Evolutionary conservation across 106 monocot species (phyloP).

Genomic region (Cymbidium sinense): DNA sequence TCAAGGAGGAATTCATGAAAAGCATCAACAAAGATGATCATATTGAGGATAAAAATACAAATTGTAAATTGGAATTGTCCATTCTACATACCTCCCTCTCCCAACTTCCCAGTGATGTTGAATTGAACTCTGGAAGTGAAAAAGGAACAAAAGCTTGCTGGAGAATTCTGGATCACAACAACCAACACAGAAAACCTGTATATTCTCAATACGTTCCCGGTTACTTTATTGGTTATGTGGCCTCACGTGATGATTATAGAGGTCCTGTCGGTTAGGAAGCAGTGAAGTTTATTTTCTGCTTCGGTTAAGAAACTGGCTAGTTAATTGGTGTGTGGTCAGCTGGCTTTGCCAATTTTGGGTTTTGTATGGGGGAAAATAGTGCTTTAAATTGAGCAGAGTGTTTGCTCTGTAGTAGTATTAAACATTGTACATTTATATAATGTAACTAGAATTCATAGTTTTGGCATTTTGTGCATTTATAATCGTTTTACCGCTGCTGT

Average conservation of each 20-base stretch:
- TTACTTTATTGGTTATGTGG: not conserved
- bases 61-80: not conserved
- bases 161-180: constrained; percentile 2
- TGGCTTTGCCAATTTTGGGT: constrained; percentile 3
- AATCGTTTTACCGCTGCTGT: too few species aligned
- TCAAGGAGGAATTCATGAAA: constrained; percentile 3
- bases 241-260: not conserved
- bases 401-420: not conserved
- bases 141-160: constrained; percentile 4
- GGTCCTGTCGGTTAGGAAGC: not conserved
- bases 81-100: not conserved
- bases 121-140: not conserved
- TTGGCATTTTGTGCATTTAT: not conserved
- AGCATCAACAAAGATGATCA: not conserved
- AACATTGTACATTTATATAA: not conserved
- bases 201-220: constrained; percentile 4
- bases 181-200: constrained; percentile 1
- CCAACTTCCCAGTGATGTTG: not conserved
- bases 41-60: not conserved
- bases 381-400: not conserved
- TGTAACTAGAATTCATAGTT: not conserved
- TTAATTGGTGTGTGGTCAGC: not conserved
- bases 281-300: not conserved
- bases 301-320: not conserved
- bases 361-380: not conserved